A percentile compares a stretch with the other conserved stretches of the same genome.
Conservation (phyloP, 768 basidiomycete species). For the Pholiota molesta region DNA sequence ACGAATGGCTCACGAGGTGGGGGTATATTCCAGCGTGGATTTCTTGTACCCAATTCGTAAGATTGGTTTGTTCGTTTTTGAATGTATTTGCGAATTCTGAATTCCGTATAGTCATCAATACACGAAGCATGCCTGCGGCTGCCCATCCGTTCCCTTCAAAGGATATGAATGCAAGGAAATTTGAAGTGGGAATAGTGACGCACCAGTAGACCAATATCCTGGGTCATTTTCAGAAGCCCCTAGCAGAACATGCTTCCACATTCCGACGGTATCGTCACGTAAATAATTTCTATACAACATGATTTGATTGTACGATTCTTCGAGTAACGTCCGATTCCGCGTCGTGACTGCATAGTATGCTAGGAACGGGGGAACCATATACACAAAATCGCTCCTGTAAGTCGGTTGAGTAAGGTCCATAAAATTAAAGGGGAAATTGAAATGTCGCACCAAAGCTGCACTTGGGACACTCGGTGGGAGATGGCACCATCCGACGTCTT, state of each 20-base stretch:
- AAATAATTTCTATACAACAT: constrained; percentile 71
- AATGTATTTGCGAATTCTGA: constrained; percentile 57
- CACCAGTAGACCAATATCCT: constrained; percentile 84
- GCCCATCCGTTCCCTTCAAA: constrained; percentile 86
- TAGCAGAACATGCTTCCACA: constrained; percentile 79
- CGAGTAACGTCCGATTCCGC: constrained; percentile 57
- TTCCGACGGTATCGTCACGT: constrained; percentile 49
- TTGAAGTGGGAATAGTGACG: constrained; percentile 14
- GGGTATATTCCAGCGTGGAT: constrained; percentile 75
- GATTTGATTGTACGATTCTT: constrained; percentile 72
- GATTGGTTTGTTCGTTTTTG: constrained; percentile 54
- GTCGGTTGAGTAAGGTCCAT: neutral
- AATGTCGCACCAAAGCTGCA: constrained; percentile 68
- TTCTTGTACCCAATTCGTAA: constrained; percentile 68
- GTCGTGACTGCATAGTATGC: constrained; percentile 79
- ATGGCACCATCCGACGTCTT: constrained; percentile 77
- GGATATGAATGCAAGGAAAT: neutral
- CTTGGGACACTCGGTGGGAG: constrained; percentile 68
- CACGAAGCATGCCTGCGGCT: constrained; percentile 84
- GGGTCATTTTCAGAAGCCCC: constrained; percentile 56
- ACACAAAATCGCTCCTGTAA: constrained; percentile 75
- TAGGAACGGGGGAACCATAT: constrained; percentile 87
- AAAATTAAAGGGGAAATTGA: neutral
- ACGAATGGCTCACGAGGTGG: constrained; percentile 46
- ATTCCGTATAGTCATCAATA: constrained; percentile 70